phyloP scores from a whole-genome alignment of 2,329 filamentous ascomycete genomes.

The Ceratocystis lukuohia region DNA sequence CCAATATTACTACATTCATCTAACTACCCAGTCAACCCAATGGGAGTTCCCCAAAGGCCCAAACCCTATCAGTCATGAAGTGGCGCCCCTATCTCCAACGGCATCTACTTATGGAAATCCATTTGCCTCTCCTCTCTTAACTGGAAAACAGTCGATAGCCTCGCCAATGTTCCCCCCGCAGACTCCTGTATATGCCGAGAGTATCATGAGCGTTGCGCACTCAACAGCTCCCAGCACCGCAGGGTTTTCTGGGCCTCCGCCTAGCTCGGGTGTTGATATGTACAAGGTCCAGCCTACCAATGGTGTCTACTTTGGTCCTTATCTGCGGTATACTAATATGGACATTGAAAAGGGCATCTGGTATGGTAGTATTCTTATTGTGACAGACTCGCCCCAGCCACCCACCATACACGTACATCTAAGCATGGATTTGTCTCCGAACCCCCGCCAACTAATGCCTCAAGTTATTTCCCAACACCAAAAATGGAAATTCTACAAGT shows the following conservation, averaged over 20 bases:
- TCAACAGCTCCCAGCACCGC: constrained; percentile 60
- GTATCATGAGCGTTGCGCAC: constrained; percentile 67
- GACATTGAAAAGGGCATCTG: constrained; percentile 81
- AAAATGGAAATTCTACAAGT: constrained; percentile 90
- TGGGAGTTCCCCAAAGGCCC: constrained; percentile 98
- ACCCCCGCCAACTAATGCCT: constrained; percentile 73
- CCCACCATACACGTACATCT: constrained; percentile 93
- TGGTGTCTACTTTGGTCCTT: constrained; percentile 94
- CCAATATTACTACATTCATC: constrained; percentile 97
- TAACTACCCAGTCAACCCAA: constrained; percentile 88
- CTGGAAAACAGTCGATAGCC: constrained; percentile 39
- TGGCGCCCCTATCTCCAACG: constrained; percentile 69
- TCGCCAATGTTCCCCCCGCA: constrained; percentile 76
- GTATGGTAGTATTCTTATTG: constrained; percentile 85
- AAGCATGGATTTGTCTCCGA: constrained; percentile 80
- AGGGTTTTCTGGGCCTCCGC: constrained; percentile 83
- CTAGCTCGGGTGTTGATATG: constrained; percentile 77
- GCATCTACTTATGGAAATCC: constrained; percentile 65
- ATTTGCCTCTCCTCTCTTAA: constrained; percentile 53
- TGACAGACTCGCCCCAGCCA: constrained; percentile 81
- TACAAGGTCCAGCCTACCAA: constrained; percentile 92
- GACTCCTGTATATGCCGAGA: constrained; percentile 72
- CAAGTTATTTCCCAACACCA: constrained; percentile 79
- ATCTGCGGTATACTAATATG: constrained; percentile 94
- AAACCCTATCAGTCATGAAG: constrained; percentile 73